phyloP scores from a whole-genome alignment of 805 yeast species.

The Metschnikowia henanensis region DNA sequence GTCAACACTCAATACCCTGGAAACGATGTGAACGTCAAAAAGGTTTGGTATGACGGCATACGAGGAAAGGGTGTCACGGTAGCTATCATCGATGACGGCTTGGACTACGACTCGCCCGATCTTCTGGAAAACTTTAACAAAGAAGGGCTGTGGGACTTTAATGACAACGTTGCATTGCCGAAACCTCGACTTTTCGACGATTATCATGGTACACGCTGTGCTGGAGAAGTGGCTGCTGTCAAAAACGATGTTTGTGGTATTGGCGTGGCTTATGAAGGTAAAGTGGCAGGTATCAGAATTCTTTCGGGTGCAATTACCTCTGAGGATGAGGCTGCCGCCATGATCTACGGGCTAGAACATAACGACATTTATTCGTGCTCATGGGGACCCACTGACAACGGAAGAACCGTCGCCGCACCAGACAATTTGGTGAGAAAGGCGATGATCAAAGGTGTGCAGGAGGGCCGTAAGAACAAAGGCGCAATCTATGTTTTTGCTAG shows the following conservation, averaged over 20 bases:
- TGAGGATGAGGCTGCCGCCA: conserved; percentile 89
- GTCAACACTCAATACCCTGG: conserved; percentile 72
- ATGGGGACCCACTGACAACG: conserved; percentile 98
- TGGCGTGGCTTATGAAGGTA: conserved; percentile 89
- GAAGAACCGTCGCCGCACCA: conserved; percentile 83
- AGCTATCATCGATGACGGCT: conserved; percentile 93
- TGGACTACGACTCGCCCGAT: conserved; percentile 80
- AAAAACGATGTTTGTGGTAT: conserved; percentile 91
- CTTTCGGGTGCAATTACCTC: conserved; percentile 76
- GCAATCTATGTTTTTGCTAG: conserved; percentile 92
- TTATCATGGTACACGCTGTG: conserved; percentile 96
- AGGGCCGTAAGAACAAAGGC: conserved; percentile 82
- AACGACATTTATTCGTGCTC: conserved; percentile 96
- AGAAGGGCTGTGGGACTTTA: conserved; percentile 93
- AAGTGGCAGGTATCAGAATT: conserved; percentile 88
- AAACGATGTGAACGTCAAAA: conserved; percentile 82
- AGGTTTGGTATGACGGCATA: conserved; percentile 78
- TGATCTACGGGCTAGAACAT: conserved; percentile 74
- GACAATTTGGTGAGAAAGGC: conserved; percentile 77
- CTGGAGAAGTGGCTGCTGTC: conserved; percentile 94
- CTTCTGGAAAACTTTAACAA: conserved; percentile 63
- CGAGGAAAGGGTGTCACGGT: conserved; percentile 83
- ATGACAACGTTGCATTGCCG: conserved; percentile 72
- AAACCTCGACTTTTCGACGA: conserved; percentile 80
- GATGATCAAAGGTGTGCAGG: conserved; percentile 75